Percentiles rank a stretch among this genome's conserved stretches.
These are phyloP conservation scores for Sphaerostilbella broomeana DNA, from an alignment of 2,329 filamentous ascomycete genomes.

Conservation along the genomic window DNA sequence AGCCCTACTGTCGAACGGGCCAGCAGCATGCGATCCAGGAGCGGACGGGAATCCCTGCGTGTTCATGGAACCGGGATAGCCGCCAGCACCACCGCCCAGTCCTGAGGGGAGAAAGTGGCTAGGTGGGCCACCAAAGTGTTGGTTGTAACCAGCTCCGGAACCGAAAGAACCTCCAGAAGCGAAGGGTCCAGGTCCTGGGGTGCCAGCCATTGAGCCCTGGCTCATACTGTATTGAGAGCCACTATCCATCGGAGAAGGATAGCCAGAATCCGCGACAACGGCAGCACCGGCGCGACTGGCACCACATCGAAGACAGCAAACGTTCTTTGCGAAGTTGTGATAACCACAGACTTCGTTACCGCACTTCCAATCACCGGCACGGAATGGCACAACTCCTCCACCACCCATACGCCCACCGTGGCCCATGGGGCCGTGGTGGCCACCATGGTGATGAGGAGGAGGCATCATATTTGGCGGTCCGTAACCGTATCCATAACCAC, in stretches of 20 bases:
- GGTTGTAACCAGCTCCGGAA: conserved; percentile 57
- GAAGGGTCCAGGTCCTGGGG: conserved; percentile 70
- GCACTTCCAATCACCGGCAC: conserved; percentile 98
- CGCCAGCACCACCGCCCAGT: conserved; percentile 62
- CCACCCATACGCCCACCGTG: conserved; percentile 68
- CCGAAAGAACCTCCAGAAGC: conserved; percentile 63
- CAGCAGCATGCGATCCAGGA: conserved; percentile 72
- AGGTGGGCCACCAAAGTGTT: conserved; percentile 81
- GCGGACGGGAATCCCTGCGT: conserved; percentile 68
- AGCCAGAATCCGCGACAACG: conserved; percentile 88
- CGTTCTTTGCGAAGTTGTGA: conserved; percentile 99
- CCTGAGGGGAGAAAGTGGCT: conserved; percentile 89
- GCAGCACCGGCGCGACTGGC: conserved; percentile 90
- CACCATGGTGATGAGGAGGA: conserved; percentile 69
- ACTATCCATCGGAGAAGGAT: conserved; percentile 83
- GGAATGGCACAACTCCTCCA: conserved; percentile 87
- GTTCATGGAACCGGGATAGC: conserved; percentile 72
- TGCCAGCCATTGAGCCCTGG: conserved; percentile 79
- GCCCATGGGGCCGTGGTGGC: conserved; percentile 50
- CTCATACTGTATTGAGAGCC: conserved; percentile 79
- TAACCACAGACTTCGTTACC: conserved; percentile 96
- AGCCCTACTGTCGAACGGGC: conserved; percentile 86
- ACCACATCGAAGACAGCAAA: conserved; percentile 92
- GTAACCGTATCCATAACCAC: conserved; percentile 52
- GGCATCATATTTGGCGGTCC: conserved; percentile 75